phyloP scores from a whole-genome alignment of 1,284 basidiomycete species.

The Rhodotorula sp. region DNA sequence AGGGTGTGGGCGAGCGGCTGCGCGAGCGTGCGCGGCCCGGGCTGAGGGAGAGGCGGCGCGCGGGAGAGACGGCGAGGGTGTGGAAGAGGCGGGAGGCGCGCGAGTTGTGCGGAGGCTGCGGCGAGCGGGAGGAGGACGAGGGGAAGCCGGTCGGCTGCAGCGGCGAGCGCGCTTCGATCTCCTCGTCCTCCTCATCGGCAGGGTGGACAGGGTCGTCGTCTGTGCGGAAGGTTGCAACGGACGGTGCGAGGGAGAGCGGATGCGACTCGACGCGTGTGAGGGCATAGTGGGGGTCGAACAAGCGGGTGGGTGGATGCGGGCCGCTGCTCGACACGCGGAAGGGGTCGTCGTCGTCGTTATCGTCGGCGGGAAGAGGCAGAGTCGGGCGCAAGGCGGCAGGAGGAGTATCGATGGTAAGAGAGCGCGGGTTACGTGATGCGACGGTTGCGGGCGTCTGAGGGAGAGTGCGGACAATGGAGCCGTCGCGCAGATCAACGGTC shows the following conservation, averaged over 20 bases:
- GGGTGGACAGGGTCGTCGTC: not conserved
- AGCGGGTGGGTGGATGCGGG: not conserved
- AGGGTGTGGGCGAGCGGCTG: not conserved
- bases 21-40: not conserved
- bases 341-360: not conserved
- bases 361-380: not conserved
- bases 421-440: not conserved
- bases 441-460: not conserved
- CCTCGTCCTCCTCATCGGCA: slow-evolving; percentile 9
- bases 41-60: not conserved
- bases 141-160: slow-evolving; percentile 12
- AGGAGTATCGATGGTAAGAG: not conserved
- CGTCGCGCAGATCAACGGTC: not conserved
- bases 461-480: not conserved
- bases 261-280: slow-evolving; percentile 6
- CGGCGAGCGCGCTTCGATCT: slow-evolving; percentile 20
- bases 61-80: not conserved
- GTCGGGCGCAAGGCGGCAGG: not conserved
- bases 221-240: not conserved
- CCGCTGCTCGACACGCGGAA: not conserved
- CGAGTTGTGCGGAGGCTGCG: not conserved
- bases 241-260: not conserved
- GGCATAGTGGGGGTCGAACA: not conserved
- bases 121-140: not conserved
- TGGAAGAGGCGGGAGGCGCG: not conserved